These are phyloP conservation scores for Massospora cicadina DNA, from an alignment of 371 early-diverging fungal genomes.

Conservation along the genomic window DNA sequence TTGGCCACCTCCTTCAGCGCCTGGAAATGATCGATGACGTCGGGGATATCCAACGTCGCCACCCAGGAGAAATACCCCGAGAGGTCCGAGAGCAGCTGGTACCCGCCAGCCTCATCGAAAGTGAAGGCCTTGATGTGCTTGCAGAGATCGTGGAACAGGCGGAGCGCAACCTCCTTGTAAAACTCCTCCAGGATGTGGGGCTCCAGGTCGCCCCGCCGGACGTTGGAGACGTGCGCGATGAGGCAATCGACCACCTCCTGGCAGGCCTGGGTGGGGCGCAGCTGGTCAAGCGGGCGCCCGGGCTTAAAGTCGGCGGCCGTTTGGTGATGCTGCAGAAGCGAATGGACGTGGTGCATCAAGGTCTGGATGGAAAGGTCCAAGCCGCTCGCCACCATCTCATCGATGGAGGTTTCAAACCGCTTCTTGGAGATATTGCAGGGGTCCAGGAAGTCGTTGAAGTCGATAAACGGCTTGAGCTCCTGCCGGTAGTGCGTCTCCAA, in stretches of 20 bases:
- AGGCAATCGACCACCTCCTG: constrained; percentile 55
- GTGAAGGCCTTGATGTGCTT: constrained; percentile 64
- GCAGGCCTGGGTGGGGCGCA: constrained; percentile 49
- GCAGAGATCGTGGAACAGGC: constrained; percentile 60
- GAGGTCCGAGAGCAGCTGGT: constrained; percentile 34
- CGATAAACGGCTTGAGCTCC: constrained; percentile 27
- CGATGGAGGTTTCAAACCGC: constrained; percentile 53
- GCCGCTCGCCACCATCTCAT: constrained; percentile 74
- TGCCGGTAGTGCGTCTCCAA: background rate
- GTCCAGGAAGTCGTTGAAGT: constrained; percentile 69
- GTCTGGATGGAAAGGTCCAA: constrained; percentile 71
- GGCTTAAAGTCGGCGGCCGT: constrained; percentile 48
- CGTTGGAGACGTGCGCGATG: constrained; percentile 42
- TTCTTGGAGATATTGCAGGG: constrained; percentile 69
- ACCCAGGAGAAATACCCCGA: constrained; percentile 5
- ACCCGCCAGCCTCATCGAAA: constrained; percentile 61
- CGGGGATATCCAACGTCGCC: constrained; percentile 15
- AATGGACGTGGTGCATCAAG: constrained; percentile 55
- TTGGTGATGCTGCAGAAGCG: constrained; percentile 45
- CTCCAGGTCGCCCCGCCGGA: constrained; percentile 57
- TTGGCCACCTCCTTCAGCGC: constrained; percentile 85
- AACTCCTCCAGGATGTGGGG: constrained; percentile 77
- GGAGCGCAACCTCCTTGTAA: constrained; percentile 64
- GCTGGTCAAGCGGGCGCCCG: constrained; percentile 20
- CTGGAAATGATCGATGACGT: constrained; percentile 55